Conservation (phyloP, 139 green algal genomes). For the Asterochloris sp. region DNA sequence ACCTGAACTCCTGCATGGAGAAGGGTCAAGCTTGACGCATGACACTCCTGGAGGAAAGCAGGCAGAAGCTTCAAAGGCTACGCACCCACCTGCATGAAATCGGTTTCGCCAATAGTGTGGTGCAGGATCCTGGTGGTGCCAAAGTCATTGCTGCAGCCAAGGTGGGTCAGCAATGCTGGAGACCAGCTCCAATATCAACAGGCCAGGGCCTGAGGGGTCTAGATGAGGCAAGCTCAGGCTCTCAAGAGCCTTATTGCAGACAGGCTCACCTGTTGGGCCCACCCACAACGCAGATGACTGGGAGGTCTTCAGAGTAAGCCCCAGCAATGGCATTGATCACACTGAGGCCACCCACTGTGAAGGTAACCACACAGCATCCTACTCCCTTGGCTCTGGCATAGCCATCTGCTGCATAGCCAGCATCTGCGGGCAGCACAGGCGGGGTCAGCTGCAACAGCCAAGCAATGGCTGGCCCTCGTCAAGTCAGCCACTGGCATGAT, state of each 20-base stretch:
- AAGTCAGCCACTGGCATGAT: not conserved
- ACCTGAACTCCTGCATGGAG: no score
- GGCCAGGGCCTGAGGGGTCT: no score
- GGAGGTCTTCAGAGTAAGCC: constrained; percentile 65
- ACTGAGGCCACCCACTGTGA: constrained; percentile 61
- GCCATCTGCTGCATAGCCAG: constrained; percentile 79
- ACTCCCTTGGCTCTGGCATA: constrained; percentile 66
- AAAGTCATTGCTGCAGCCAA: constrained; percentile 55
- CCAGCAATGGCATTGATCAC: constrained; percentile 62
- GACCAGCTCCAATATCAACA: no score
- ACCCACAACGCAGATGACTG: constrained; percentile 60
- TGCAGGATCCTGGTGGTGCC: constrained; percentile 66
- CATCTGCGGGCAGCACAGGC: not conserved
- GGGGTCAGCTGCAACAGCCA: not conserved
- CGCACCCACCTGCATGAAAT: constrained; percentile 61
- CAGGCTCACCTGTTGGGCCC: constrained; percentile 1
- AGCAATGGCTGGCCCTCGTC: not conserved
- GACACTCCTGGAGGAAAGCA: no score
- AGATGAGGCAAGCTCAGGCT: no score
- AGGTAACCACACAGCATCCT: constrained; percentile 67
- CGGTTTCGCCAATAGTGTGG: constrained; percentile 64
- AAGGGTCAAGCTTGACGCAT: no score
- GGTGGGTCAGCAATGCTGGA: no score
- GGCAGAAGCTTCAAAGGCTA: no score
- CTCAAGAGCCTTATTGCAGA: no score